A percentile compares a stretch with the other conserved stretches of the same genome.
Conservation (phyloP, 208 protist species). For the Crithidia fasciculata region DNA sequence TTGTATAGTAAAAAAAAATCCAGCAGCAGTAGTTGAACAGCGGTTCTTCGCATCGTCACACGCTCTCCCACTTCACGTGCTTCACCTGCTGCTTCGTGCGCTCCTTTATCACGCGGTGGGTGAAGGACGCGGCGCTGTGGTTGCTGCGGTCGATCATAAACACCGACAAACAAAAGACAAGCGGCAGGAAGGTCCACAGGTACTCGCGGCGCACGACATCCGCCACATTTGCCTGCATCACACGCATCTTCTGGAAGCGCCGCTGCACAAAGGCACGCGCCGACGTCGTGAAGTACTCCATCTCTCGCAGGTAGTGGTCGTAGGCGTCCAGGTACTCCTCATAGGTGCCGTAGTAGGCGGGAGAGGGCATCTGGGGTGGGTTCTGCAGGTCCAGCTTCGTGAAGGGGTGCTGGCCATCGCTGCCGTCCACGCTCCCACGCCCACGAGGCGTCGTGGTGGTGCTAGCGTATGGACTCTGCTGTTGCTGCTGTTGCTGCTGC, state of each 20-base stretch:
- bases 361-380: slow-evolving; percentile 27
- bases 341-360: slow-evolving; percentile 39
- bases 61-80: slow-evolving; percentile 34
- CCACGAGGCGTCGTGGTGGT: neutral
- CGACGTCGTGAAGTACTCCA: slow-evolving; percentile 7
- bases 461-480: neutral
- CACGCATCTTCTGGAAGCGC: slow-evolving; percentile 13
- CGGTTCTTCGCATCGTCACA: neutral
- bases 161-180: slow-evolving; percentile 41
- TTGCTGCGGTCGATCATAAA: slow-evolving; percentile 61
- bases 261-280: slow-evolving; percentile 20
- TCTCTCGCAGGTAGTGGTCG: slow-evolving; percentile 38
- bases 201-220: slow-evolving; percentile 47
- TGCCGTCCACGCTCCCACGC: neutral
- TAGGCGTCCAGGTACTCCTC: slow-evolving; percentile 57
- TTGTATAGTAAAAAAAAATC: neutral
- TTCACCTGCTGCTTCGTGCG: slow-evolving; percentile 46
- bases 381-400: slow-evolving; percentile 18
- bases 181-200: slow-evolving; percentile 53
- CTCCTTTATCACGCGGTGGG: slow-evolving; percentile 47
- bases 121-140: slow-evolving; percentile 42
- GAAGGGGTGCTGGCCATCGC: neutral
- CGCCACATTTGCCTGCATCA: slow-evolving; percentile 19
- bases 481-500: neutral
- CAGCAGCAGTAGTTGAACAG: neutral